Base-by-base conservation (phyloP, 2,329 filamentous ascomycete genomes). In the Sclerotinia spermophila region DNA sequence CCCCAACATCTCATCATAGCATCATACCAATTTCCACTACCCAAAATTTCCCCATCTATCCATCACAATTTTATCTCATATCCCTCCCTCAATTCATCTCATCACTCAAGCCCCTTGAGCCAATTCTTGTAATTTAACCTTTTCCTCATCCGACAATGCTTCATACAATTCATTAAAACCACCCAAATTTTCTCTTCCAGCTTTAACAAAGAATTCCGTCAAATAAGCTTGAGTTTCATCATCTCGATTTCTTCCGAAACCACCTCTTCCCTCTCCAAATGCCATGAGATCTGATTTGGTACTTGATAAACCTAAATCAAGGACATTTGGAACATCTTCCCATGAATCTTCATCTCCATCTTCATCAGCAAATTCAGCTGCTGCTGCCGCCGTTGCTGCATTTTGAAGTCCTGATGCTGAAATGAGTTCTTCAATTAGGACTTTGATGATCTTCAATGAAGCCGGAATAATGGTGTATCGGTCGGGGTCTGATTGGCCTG, bases 381-480 rank as follows among this genome's bases (percentile, higher is more conserved):
- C 88, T 0, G 87, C 90, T 0, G 88, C 87, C 4, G 85, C 82
- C 56, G 88, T 87, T 1, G 89, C 84, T 66, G 89, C 86, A 64
- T 83, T 83, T 72, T 84, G 82, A n/a, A 82, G 82, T 35, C 92
- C 93, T 6, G 92, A 90, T 2, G 94, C 93, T 0, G 92, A 93
- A 8, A 92, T 85, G 4, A 99, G 87, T 82, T 99, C 96, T 78
- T 97, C 93, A 61, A 98, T 91, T 13, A 99, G 87, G 5, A 98
- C 91, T 84, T 99, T 99, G 81, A 98, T 83, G 72, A 99, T 97
- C 83, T 99, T 99, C 78, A 99, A 86, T 1, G 93, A 90, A 0
- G 94, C 94, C 0, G 94, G 89, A 71, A 99, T 89, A 72, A 92
- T 88, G 8, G 94, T 97, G 83, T 91, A 98, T 79, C 91, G 90